A percentile compares a stretch with the other conserved stretches of the same genome.
Evolutionary conservation across 2,329 filamentous ascomycete genomes (phyloP).

Genomic region (Cladophialophora chaetospira): DNA sequence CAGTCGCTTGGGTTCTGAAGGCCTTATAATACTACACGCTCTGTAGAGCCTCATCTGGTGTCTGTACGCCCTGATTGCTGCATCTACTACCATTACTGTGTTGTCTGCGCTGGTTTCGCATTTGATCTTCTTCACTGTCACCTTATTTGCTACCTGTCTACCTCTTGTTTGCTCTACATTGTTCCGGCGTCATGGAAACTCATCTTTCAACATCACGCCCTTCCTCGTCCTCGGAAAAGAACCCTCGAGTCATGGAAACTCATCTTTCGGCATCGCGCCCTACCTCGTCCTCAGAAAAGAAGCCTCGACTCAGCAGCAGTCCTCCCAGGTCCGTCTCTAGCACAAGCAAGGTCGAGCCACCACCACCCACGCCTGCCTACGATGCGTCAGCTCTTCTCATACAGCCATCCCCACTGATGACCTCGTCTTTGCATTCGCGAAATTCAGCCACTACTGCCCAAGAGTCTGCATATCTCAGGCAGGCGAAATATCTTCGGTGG

Average conservation of each 20-base stretch:
- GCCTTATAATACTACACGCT: slow-evolving; percentile 1
- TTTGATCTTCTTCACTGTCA: not conserved
- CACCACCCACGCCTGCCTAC: slow-evolving; percentile 11
- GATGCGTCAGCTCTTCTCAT: slow-evolving; percentile 23
- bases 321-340: slow-evolving; percentile 10
- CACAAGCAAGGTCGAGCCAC: slow-evolving; percentile 16
- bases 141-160: not conserved
- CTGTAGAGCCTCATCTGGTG: not conserved
- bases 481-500: slow-evolving; percentile 36
- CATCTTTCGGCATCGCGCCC: slow-evolving; percentile 5
- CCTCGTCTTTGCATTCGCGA: slow-evolving; percentile 29
- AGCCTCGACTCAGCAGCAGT: slow-evolving; percentile 4
- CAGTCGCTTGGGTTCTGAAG: not conserved
- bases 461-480: slow-evolving; percentile 28
- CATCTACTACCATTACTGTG: not conserved
- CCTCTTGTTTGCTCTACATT: not conserved
- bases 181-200: slow-evolving; percentile 13
- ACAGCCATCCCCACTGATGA: slow-evolving; percentile 25
- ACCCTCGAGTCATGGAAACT: slow-evolving; percentile 13
- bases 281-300: slow-evolving; percentile 8
- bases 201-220: slow-evolving; percentile 6
- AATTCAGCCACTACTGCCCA: slow-evolving; percentile 28
- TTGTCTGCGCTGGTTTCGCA: slow-evolving; percentile 9
- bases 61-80: not conserved
- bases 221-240: slow-evolving; percentile 8